Evolutionary conservation across 1,139 yeast genomes (phyloP).

Genomic region (Barnettozyma hawaiiensis): DNA sequence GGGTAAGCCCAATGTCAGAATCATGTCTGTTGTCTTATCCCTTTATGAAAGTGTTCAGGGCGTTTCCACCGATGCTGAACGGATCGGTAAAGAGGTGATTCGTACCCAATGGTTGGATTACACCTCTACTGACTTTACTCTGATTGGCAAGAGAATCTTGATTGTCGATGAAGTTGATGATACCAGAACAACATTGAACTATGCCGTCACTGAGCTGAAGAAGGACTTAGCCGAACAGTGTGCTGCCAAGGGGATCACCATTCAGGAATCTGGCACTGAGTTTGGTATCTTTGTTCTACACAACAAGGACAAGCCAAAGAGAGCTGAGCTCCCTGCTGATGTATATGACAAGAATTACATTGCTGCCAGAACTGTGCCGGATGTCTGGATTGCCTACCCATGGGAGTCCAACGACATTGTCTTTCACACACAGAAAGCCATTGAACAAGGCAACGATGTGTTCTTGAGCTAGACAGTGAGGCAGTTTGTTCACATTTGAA

Average conservation of each 20-base stretch:
- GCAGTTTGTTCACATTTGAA: too few relatives aligned
- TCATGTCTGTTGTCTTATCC: slow-evolving; percentile 90
- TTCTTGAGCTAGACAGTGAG: slow-evolving; percentile 25
- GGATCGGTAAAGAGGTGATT: slow-evolving; percentile 77
- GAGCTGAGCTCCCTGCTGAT: slow-evolving; percentile 55
- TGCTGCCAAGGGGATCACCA: slow-evolving; percentile 35
- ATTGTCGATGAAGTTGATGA: slow-evolving; percentile 95
- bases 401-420: slow-evolving; percentile 95
- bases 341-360: slow-evolving; percentile 54
- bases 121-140: slow-evolving; percentile 47
- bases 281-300: slow-evolving; percentile 90
- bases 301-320: slow-evolving; percentile 85
- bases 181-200: slow-evolving; percentile 90
- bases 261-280: slow-evolving; percentile 45
- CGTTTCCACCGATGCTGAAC: slow-evolving; percentile 52
- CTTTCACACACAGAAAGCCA: slow-evolving; percentile 74
- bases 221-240: slow-evolving; percentile 70
- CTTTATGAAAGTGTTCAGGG: slow-evolving; percentile 78
- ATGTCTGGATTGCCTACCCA: slow-evolving; percentile 95
- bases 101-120: slow-evolving; percentile 97
- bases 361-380: slow-evolving; percentile 89
- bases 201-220: slow-evolving; percentile 80
- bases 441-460: slow-evolving; percentile 63
- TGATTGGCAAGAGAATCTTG: slow-evolving; percentile 75
- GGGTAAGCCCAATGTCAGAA: slow-evolving; percentile 83